These are phyloP conservation scores for Cardamine resedifolia DNA, from an alignment of 345 rosid species.

Conservation along the genomic window DNA sequence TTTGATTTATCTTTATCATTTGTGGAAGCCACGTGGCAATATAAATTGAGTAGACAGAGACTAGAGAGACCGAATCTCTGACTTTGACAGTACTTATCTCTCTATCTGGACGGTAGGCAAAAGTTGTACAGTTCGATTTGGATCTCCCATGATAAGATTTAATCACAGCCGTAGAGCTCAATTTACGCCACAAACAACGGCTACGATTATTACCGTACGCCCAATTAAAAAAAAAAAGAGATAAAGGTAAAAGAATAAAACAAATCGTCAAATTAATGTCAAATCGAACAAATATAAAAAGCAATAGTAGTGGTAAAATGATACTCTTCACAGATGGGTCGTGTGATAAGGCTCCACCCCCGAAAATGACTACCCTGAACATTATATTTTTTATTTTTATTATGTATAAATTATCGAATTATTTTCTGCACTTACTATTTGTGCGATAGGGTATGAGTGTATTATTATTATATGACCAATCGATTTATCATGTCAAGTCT, in stretches of 20 bases:
- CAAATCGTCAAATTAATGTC: conserved; percentile 38
- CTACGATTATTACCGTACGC: conserved; percentile 9
- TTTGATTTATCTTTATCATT: not conserved
- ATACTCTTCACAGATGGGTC: conserved; percentile 12
- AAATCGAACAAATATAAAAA: conserved; percentile 25
- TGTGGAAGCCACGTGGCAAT: conserved; percentile 29
- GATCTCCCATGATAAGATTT: conserved; percentile 19
- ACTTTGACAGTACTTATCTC: conserved; percentile 31
- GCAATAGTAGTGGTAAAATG: conserved; percentile 27
- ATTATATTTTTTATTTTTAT: not conserved
- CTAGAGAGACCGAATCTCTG: conserved; percentile 38
- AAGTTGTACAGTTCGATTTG: conserved; percentile 28
- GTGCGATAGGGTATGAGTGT: not conserved
- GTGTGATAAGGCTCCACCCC: conserved; percentile 30
- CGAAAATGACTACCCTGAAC: not conserved
- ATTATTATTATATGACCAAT: too few species aligned
- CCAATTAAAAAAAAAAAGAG: not conserved
- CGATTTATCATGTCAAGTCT: conserved; percentile 1
- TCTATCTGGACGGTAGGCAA: conserved; percentile 41
- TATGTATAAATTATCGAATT: conserved; percentile 3
- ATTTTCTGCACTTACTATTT: conserved; percentile 9
- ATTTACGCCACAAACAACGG: conserved; percentile 24
- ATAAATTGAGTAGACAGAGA: conserved; percentile 32
- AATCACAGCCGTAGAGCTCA: conserved; percentile 10
- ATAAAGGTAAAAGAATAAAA: not conserved